Percentiles rank a stretch among this genome's conserved stretches.
These are phyloP conservation scores for Lecanoromycetidae sp. DNA, from an alignment of 2,329 filamentous ascomycete species.

Conservation along the genomic window DNA sequence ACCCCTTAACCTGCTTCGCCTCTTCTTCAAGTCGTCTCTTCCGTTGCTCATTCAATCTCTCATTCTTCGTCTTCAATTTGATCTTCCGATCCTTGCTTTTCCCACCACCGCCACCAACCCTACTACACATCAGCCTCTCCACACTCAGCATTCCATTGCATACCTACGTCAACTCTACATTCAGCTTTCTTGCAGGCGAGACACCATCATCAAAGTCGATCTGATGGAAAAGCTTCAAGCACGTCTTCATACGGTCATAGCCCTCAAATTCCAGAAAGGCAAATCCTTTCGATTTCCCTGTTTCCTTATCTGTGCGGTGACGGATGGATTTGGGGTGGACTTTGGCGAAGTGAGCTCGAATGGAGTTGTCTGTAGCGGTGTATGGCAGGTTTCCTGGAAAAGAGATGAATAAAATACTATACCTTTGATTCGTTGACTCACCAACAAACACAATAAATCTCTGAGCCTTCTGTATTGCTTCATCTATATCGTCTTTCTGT, in stretches of 20 bases:
- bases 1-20: slow-evolving; percentile 22
- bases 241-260: slow-evolving; percentile 85
- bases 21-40: slow-evolving; percentile 33
- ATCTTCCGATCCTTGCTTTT: slow-evolving; percentile 59
- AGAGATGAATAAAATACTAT: too few species aligned
- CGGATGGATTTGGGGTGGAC: slow-evolving; percentile 60
- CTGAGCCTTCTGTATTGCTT: slow-evolving; percentile 2
- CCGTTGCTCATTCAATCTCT: slow-evolving; percentile 62
- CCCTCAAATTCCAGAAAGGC: slow-evolving; percentile 82
- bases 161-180: slow-evolving; percentile 77
- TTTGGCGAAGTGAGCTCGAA: slow-evolving; percentile 65
- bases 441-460: slow-evolving; percentile 69
- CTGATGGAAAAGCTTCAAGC: slow-evolving; percentile 82
- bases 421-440: too few species aligned
- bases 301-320: slow-evolving; percentile 56
- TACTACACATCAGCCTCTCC: slow-evolving; percentile 25
- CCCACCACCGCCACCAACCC: slow-evolving; percentile 69
- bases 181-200: slow-evolving; percentile 59
- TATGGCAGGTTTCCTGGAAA: slow-evolving; percentile 71
- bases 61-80: slow-evolving; percentile 77
- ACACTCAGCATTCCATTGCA: not conserved
- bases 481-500: not conserved
- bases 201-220: slow-evolving; percentile 54
- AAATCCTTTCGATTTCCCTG: slow-evolving; percentile 57
- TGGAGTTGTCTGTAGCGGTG: slow-evolving; percentile 57